A percentile compares a stretch with the other conserved stretches of the same genome.
These are phyloP conservation scores for Suhomyces coccinellae DNA, from an alignment of 1,139 yeast species.

Conservation along the genomic window DNA sequence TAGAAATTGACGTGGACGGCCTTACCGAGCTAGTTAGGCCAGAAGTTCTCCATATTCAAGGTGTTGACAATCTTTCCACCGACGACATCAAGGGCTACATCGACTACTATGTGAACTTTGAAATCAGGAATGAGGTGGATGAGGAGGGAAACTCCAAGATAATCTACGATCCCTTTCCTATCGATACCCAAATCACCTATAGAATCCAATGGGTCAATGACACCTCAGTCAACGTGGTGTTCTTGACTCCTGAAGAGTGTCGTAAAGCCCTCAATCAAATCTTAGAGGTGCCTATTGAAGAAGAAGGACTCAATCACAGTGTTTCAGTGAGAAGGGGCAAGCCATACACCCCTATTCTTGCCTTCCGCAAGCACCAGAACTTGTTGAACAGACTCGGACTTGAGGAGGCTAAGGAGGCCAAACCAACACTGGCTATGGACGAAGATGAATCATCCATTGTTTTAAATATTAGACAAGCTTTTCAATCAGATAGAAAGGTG, in stretches of 20 bases:
- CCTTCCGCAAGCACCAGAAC: slow-evolving; percentile 36
- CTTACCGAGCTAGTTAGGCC: slow-evolving; percentile 36
- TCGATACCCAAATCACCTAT: slow-evolving; percentile 37
- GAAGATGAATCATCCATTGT: slow-evolving; percentile 46
- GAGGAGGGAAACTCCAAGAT: slow-evolving; percentile 12
- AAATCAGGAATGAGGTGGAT: slow-evolving; percentile 21
- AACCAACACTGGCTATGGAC: slow-evolving; percentile 32
- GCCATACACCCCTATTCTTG: slow-evolving; percentile 39
- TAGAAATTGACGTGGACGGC: slow-evolving; percentile 38
- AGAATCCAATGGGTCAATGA: slow-evolving; percentile 74
- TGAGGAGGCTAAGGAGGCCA: slow-evolving; percentile 11
- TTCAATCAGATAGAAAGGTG: slow-evolving; percentile 56
- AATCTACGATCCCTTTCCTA: slow-evolving; percentile 28
- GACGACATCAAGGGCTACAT: slow-evolving; percentile 60
- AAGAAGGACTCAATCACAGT: slow-evolving; percentile 19
- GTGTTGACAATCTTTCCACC: slow-evolving; percentile 71
- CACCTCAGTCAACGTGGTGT: slow-evolving; percentile 54
- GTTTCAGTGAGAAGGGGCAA: slow-evolving; percentile 39
- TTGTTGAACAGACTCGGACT: slow-evolving; percentile 35
- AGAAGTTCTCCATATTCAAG: slow-evolving; percentile 55
- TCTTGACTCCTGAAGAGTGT: slow-evolving; percentile 47
- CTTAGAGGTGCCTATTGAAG: slow-evolving; percentile 3
- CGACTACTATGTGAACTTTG: slow-evolving; percentile 48
- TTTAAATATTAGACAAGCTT: slow-evolving; percentile 51
- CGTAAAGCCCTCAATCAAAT: slow-evolving; percentile 33